Base-by-base conservation (phyloP, 192 early-diverging fungal genomes). In the Thamnidium elegans region DNA sequence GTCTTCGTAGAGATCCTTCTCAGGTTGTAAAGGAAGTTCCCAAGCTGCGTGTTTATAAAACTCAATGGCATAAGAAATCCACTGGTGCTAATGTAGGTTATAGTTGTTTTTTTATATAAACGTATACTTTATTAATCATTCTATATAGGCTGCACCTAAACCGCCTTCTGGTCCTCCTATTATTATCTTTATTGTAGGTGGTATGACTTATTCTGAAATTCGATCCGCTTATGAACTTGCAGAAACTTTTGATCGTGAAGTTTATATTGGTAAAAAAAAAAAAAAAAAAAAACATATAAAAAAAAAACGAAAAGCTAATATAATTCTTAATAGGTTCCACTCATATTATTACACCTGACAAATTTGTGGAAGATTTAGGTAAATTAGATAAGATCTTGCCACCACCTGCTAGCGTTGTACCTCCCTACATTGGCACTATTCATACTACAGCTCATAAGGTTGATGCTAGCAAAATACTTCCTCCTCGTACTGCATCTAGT, bases 171-270 rank as follows among this genome's bases (percentile, higher is more conserved):
- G 60, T 1, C 60, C 60, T 31, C 85, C 36, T 67, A 85, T 92
- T 15, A 82, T 93, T 52, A 71, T 95, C 7, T 95, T 95, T 62
- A 75, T 94, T 48, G 81, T 90, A 31, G 93, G 93, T 42, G 93
- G 93, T 20, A 72, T 90, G 36, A 86, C 88, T 19, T 90, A 84
- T 36, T 87, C 91, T 32, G 93, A 95, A 70, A 78, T 94, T 39
- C 81, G 90, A 36, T 71, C 82, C 3, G 75, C 79, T 39, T 87
- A 91, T 66, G 90, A 92, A 48, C 64, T 94, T 7, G 75, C 81
- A 7, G 78, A 83, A 21, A 79, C 81, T 6, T 74, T 75, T 63
- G 76, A 81, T 55, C 74, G 88, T 11, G 92, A 94, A 58, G 84
- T 92, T 3, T 65, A 91, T 42, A 81, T 93, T 48, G 92, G 89